Evolutionary conservation across 768 basidiomycete genomes (phyloP).

Genomic region (Suillus bovinus): DNA sequence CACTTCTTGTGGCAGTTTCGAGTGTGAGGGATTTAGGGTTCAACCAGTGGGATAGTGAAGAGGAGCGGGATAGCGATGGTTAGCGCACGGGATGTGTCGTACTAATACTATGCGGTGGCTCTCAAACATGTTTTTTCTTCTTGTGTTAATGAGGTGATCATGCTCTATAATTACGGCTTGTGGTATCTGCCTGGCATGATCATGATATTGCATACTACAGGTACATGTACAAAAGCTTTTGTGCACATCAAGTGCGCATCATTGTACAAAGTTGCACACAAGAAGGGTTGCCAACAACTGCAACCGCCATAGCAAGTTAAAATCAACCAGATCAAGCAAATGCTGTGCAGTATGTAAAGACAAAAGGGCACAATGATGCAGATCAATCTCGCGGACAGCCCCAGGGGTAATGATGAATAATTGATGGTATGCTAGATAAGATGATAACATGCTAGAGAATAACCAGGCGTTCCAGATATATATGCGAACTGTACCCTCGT

Average conservation of each 20-base stretch:
- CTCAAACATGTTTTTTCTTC: not conserved
- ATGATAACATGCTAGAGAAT: conserved; percentile 23
- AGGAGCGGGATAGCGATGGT: conserved; percentile 38
- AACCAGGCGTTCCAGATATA: conserved; percentile 33
- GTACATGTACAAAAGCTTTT: not conserved
- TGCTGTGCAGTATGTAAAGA: not conserved
- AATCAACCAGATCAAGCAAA: conserved; percentile 3
- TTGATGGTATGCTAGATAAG: conserved; percentile 30
- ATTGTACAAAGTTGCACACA: not conserved
- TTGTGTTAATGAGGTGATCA: conserved; percentile 1
- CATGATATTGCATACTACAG: not conserved
- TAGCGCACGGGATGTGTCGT: conserved; percentile 2
- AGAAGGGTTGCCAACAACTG: not conserved
- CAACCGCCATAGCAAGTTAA: not conserved
- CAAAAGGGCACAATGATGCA: not conserved
- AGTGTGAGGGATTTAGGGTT: conserved; percentile 73
- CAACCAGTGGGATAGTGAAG: conserved; percentile 49
- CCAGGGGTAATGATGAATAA: conserved; percentile 20
- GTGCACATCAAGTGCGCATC: not conserved
- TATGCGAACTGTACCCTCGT: conserved; percentile 22
- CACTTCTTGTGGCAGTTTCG: conserved; percentile 66
- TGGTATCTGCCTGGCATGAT: not conserved
- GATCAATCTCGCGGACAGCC: conserved; percentile 1
- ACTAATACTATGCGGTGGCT: not conserved
- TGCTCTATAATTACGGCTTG: not conserved